These are phyloP conservation scores for Phytophthora ohioensis DNA, from an alignment of 352 stramenopile genomes.

Conservation along the genomic window DNA sequence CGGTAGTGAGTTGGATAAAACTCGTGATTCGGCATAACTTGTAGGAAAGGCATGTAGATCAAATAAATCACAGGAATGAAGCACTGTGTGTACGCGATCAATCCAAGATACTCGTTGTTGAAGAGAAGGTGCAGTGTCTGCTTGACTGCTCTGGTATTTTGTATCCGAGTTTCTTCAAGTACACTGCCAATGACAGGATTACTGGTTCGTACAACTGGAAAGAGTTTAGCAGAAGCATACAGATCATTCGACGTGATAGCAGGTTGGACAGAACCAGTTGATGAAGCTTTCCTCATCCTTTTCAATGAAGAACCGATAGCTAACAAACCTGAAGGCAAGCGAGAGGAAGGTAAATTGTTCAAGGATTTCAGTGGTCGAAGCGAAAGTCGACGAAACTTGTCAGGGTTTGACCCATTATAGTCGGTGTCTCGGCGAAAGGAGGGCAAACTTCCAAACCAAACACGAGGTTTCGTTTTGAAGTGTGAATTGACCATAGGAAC, in stretches of 20 bases:
- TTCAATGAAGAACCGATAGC: neutral
- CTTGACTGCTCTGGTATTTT: constrained; percentile 40
- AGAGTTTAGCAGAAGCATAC: constrained; percentile 21
- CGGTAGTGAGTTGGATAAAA: constrained; percentile 41
- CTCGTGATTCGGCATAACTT: constrained; percentile 27
- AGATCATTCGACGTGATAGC: neutral
- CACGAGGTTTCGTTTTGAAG: constrained; percentile 4
- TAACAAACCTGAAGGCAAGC: neutral
- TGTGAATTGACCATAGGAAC: neutral
- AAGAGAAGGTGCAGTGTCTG: constrained; percentile 52
- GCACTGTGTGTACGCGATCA: constrained; percentile 42
- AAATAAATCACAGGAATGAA: constrained; percentile 44
- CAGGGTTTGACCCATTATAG: too few species aligned
- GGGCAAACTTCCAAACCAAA: too few species aligned
- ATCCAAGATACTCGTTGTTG: constrained; percentile 47
- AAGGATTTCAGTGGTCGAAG: neutral
- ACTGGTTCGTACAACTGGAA: constrained; percentile 15
- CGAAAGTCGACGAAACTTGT: too few species aligned
- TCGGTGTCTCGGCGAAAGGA: too few species aligned
- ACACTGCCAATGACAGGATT: constrained; percentile 21
- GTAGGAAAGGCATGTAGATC: constrained; percentile 38
- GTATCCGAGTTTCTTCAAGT: constrained; percentile 24
- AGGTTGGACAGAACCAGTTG: neutral
- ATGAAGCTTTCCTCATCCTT: neutral
- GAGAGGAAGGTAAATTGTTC: neutral